Conservation (phyloP, 768 basidiomycete species). For the Boletus rubroflammeus region DNA sequence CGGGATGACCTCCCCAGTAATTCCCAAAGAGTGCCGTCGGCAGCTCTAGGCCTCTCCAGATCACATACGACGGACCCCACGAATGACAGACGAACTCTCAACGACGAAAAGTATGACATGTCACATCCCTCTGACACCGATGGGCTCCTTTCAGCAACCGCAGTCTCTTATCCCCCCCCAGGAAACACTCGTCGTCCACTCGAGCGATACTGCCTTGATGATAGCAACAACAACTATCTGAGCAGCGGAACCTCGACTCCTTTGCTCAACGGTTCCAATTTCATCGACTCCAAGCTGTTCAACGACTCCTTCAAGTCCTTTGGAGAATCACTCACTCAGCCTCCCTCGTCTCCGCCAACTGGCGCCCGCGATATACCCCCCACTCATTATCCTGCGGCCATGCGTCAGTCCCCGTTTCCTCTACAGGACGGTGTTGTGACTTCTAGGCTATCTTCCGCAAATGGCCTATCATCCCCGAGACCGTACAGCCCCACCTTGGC, state of each 20-base stretch:
- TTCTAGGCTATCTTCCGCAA: slow-evolving; percentile 42
- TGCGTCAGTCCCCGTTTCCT: slow-evolving; percentile 47
- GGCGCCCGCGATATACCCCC: slow-evolving; percentile 26
- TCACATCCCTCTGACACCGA: slow-evolving; percentile 13
- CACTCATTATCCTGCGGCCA: slow-evolving; percentile 38
- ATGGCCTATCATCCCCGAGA: slow-evolving; percentile 57
- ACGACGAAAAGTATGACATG: slow-evolving; percentile 23
- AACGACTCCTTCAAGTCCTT: slow-evolving; percentile 33
- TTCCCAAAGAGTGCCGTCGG: slow-evolving; percentile 12
- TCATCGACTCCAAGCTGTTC: slow-evolving; percentile 27
- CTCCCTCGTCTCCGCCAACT: slow-evolving; percentile 22
- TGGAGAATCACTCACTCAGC: slow-evolving; percentile 24
- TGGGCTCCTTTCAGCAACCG: slow-evolving; percentile 27
- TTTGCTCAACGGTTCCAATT: slow-evolving; percentile 25
- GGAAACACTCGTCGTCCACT: slow-evolving; percentile 44
- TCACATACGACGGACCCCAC: slow-evolving; percentile 14
- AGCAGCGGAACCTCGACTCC: slow-evolving; percentile 16
- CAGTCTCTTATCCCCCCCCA: slow-evolving; percentile 45
- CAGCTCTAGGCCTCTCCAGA: slow-evolving; percentile 11
- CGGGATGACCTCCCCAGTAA: slow-evolving; percentile 21
- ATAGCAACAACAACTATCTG: slow-evolving; percentile 25
- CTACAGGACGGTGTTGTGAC: slow-evolving; percentile 32
- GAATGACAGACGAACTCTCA: slow-evolving; percentile 22
- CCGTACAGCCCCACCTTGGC: slow-evolving; percentile 41
- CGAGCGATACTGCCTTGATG: slow-evolving; percentile 53